Evolutionary conservation across 2,329 filamentous ascomycete genomes (phyloP), one percentile per base, ranked within the genome.

Genomic region (Hypoxylon sp.): DNA sequence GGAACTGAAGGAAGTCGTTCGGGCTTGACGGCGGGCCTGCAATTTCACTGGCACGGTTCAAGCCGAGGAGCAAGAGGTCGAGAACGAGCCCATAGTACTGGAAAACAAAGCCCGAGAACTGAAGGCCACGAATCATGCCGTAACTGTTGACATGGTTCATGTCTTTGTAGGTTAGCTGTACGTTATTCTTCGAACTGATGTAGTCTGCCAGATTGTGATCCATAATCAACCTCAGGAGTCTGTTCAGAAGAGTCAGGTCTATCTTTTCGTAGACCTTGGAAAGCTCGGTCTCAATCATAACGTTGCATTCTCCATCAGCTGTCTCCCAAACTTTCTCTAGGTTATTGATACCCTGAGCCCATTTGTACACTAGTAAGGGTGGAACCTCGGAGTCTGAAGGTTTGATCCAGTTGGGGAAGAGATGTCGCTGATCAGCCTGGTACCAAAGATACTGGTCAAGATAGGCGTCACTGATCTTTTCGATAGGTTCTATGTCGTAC

Each of bases 191-290:
- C 36, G 95, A 93, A 0, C 95, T 97, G 75, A 99, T 99, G 80
- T 99, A 99, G 78, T 99, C 96, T 4, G 96, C 96, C 81, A 99
- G 81, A 78, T 99, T 99, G 84, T 99, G 96, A 74, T 99, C 96
- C 96, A 99, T 99, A 78, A 99, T 97, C 70, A 99, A 81, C 49
- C 96, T 88, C 51, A 99, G 84, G 30, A 99, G 85, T 62, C 95
- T 92, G 81, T 99, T 99, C 72, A 99, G 87, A 61, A 99, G 84
- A 0, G 96, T 99, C 67, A 99, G 82, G 81, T 99, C 96, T 67
- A 99, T 97, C 86, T 99, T 99, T 82, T 99, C 96, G 71, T 99
- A 99, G 46, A 99, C 94, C 80, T 99, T 99, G n/a, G 96, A 97
- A 2, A 99, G 83, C 72, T 97, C 92, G 0, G 96, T 99, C 82